These are phyloP conservation scores for Blastobotrys proliferans DNA, from an alignment of 1,139 yeast genomes.

Conservation along the genomic window DNA sequence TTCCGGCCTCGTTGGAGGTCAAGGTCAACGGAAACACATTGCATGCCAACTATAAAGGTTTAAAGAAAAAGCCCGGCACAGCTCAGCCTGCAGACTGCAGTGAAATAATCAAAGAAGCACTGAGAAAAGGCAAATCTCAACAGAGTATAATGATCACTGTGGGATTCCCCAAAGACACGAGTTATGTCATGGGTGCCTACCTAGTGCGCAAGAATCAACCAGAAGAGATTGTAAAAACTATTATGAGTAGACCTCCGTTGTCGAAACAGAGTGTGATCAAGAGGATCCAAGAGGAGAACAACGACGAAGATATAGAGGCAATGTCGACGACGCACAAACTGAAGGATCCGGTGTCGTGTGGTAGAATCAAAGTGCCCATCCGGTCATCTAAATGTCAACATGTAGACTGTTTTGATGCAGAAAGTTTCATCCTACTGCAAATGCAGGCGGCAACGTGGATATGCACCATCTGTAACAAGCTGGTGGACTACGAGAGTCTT, in stretches of 20 bases:
- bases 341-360: constrained; percentile 38
- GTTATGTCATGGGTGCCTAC: constrained; percentile 30
- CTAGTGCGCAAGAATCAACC: constrained; percentile 25
- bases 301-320: constrained; percentile 38
- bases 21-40: constrained; percentile 20
- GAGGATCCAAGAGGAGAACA: constrained; percentile 25
- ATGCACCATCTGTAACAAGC: constrained; percentile 40
- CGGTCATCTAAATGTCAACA: constrained; percentile 39
- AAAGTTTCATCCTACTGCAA: constrained; percentile 37
- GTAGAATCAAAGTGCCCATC: constrained; percentile 37
- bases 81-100: constrained; percentile 40
- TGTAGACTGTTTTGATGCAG: constrained; percentile 42
- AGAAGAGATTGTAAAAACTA: constrained; percentile 27
- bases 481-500: constrained; percentile 31
- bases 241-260: constrained; percentile 30
- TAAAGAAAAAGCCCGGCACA: constrained; percentile 38
- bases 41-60: constrained; percentile 30
- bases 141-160: constrained; percentile 28
- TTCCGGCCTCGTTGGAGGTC: constrained; percentile 27
- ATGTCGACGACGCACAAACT: constrained; percentile 35
- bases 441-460: constrained; percentile 43
- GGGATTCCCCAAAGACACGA: constrained; percentile 20
- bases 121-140: constrained; percentile 8
- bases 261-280: constrained; percentile 28
- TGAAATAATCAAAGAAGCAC: constrained; percentile 13